Evolutionary conservation across 1,284 basidiomycete genomes (phyloP), one percentile per base, ranked within the genome.

Genomic region (Ustilago sp.): DNA sequence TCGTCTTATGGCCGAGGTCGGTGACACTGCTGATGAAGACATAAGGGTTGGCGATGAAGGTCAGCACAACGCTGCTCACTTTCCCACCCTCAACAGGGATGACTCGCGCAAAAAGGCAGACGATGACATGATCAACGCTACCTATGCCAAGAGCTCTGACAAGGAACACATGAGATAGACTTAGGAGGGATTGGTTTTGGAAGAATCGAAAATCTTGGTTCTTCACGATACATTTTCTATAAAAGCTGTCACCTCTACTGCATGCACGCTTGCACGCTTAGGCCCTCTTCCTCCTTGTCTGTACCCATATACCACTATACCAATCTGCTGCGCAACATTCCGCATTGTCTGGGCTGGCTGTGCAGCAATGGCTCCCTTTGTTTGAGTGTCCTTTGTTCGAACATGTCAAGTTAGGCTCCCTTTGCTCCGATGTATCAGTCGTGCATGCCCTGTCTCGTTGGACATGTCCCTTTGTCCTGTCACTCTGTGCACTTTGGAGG

Each of bases 1-100:
- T 11, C 31, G 55, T n/a, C 48, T 79, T 13, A 59, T 77, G 41
- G 71, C 61, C 7, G 73, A 79, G 50, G 66, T 63, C 2, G 74
- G 68, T 34, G 74, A 65, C 32, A 76, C 68, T 11, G 68, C 63
- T 11, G 72, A 74, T 23, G 59, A 55, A 17, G 65, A 62, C 23
- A 15, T 34, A 3, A 12, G 38, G 17, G 32, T 23, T 4, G 47
- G 12, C 15, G 48, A 23, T 32, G 28, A 45, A 8, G 47, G 23
- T 19, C 36, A 64, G 48, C 2, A 39, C 9, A 51, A 9, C 23
- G 48, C 35, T 15, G 58, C 47, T 12, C 35, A 52, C 35, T 62
- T 68, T 50, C 43, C 71, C 1, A 65, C 63, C 8, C 56, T 74
- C 4, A 56, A 63, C 17, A 50, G 66, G 35, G 59, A 59, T 17